Base-by-base conservation (phyloP, 2,329 filamentous ascomycete genomes). In the Neonectria hederae region DNA sequence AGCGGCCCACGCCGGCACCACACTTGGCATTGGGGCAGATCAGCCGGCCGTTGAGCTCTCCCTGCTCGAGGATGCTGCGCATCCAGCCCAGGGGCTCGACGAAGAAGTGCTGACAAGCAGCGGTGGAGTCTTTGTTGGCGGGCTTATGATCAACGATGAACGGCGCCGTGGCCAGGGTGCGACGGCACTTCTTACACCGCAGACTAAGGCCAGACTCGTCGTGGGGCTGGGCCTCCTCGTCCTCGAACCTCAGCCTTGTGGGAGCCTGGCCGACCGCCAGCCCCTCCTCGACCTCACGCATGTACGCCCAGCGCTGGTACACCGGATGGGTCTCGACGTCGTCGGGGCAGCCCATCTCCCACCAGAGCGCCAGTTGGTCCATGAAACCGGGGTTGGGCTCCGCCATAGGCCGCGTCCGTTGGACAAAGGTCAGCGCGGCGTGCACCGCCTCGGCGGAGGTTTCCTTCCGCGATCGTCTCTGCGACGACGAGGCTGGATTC, bases 81-180 rank as follows among this genome's bases (percentile, higher is more conserved):
- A 99, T 99, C 96, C 96, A 99, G 14, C 92, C 92, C 35, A 99
- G 83, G 0, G 96, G 93, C 74, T 98, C 94, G 68, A 98, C 80
- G 79, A 97, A 98, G 77, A 94, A 88, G 78, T 98, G 95, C 21
- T 91, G 90, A 74, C 96, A 99, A n/a, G 30, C n/a, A 32, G 74
- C 70, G 59, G 68, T 63, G 17, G 66, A 40, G 19, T 64, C 65
- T 40, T 65, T 68, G 19, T 65, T 69, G 32, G 65, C 62, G n/a
- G 69, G 80, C 71, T 70, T 81, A 78, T 97, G 93, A 1, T 86
- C 80, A 49, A 90, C 79, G 57, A 97, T 83, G 76, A 93, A 97
- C 32, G 80, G 78, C 0, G 81, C 76, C 0, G 83, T 87, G 9
- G 83, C 85, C 17, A 89, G 79, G 32, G 83, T 84, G 75, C 86